Percentiles rank a stretch among this genome's conserved stretches.
Evolutionary conservation across 805 yeast species (phyloP).

Genomic region (Kregervanrija pseudodelftensis): DNA sequence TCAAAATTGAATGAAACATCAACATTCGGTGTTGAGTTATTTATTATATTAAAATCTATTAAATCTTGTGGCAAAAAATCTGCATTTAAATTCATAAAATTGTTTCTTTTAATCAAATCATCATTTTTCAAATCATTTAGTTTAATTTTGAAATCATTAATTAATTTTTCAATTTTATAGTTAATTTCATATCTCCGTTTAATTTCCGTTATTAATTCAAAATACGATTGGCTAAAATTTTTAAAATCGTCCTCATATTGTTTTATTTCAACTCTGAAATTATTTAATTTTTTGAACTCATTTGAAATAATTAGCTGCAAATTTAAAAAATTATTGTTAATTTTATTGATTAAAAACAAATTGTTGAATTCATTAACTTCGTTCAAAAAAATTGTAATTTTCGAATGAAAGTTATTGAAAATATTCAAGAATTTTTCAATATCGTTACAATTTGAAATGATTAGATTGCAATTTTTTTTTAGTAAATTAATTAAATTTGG

Average conservation of each 20-base stretch:
- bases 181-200: conserved; percentile 41
- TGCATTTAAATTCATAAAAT: conserved; percentile 42
- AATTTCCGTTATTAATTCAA: conserved; percentile 44
- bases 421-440: conserved; percentile 16
- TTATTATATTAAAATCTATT: conserved; percentile 18
- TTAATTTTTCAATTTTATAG: conserved; percentile 30
- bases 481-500: conserved; percentile 48
- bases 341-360: conserved; percentile 6
- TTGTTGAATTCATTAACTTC: conserved; percentile 5
- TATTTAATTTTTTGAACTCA: conserved; percentile 7
- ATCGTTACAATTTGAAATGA: conserved; percentile 24
- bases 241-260: conserved; percentile 38
- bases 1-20: conserved; percentile 18
- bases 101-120: conserved; percentile 36
- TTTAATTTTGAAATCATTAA: conserved; percentile 35
- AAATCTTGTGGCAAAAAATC: conserved; percentile 45
- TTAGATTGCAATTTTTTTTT: conserved; percentile 28
- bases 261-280: conserved; percentile 10
- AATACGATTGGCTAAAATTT: conserved; percentile 45
- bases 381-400: conserved; percentile 2
- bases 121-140: conserved; percentile 33
- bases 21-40: conserved; percentile 17
- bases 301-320: neutral
- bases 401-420: conserved; percentile 14
- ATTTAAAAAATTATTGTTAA: conserved; percentile 3